Evolutionary conservation across 2,329 filamentous ascomycete species (phyloP), one percentile per base, ranked within the genome.

Genomic region (Samsoniella hepiali): DNA sequence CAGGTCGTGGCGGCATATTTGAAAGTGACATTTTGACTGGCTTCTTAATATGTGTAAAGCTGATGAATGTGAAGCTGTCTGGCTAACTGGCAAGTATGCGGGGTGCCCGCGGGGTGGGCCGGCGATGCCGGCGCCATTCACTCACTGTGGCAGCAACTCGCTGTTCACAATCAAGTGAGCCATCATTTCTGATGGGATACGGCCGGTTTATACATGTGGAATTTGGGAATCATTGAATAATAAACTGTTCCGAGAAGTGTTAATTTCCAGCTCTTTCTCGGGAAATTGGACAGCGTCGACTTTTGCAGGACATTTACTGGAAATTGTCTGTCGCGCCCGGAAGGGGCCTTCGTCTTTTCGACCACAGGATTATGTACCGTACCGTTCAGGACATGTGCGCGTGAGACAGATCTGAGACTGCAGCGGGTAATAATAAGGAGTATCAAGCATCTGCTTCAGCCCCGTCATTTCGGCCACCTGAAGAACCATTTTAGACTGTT

Each of bases 1-100:
- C 67, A 1, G 72, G 72, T 31, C 69, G 68, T 29, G 67, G 59
- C 3, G 67, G 66, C 9, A 69, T 32, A 3, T 36, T 45, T 40
- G 54, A 50, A 3, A 51, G 27, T 2, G 53, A 44, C 61, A 63
- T 63, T 3, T 58, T 50, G 32, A 27, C 22, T 1, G 17, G 29
- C 17, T 17, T 31, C 6, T 17, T 38, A 22, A 22, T 22, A n/a
- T 47, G 22, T 5, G 8, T n/a, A 15, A n/a, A n/a, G 3, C 6
- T 32, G 7, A 7, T 51, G 29, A 5, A 8, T 22, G 2, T 9
- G 31, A 40, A 40, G 38, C 13, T 3, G 38, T 40, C 11, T 38
- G 38, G 11, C 38, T 15, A 11, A 15, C 11, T 38, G 38, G 11
- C 38, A 4, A 11, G 38, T 4, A 38, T 11, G 38, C 38, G 38